These are phyloP conservation scores for Cinnamomum chago DNA, from an alignment of 164 flowering plant genomes.

Conservation along the genomic window DNA sequence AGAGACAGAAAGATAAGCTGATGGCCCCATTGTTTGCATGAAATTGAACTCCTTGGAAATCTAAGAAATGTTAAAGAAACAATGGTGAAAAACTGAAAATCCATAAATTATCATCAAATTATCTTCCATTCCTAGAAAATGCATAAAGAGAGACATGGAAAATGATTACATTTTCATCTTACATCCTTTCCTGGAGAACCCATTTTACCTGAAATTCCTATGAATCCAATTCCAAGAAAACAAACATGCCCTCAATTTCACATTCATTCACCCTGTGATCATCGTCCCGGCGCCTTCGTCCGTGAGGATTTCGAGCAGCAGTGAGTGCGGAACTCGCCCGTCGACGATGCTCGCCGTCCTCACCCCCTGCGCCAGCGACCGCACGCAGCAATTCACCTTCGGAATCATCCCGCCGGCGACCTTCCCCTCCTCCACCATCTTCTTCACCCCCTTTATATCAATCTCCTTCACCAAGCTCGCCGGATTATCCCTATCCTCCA, in stretches of 20 bases:
- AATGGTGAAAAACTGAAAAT: too few species aligned
- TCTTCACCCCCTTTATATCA: conserved; percentile 74
- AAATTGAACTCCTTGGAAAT: too few species aligned
- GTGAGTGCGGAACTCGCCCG: conserved; percentile 72
- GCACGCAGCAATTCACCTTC: conserved; percentile 74
- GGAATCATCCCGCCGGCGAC: conserved; percentile 98
- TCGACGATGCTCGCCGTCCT: conserved; percentile 84
- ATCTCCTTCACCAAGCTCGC: conserved; percentile 73
- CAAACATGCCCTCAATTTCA: background rate
- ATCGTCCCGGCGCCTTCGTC: conserved; percentile 94
- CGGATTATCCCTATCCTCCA: conserved; percentile 54
- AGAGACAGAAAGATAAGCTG: too few species aligned
- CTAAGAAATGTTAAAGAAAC: too few species aligned
- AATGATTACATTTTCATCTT: too few species aligned
- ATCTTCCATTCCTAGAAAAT: too few species aligned
- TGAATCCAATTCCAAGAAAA: background rate
- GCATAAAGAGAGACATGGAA: too few species aligned
- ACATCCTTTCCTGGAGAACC: too few species aligned
- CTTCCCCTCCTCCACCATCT: conserved; percentile 70
- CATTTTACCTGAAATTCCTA: too few species aligned
- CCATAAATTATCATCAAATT: too few species aligned
- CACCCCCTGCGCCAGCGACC: conserved; percentile 86
- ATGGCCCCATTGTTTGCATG: too few species aligned
- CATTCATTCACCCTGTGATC: conserved; percentile 60
- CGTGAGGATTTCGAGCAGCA: conserved; percentile 78